Evolutionary conservation across 805 yeast species (phyloP).

Genomic region (Wilhelminamyces savonicus): DNA sequence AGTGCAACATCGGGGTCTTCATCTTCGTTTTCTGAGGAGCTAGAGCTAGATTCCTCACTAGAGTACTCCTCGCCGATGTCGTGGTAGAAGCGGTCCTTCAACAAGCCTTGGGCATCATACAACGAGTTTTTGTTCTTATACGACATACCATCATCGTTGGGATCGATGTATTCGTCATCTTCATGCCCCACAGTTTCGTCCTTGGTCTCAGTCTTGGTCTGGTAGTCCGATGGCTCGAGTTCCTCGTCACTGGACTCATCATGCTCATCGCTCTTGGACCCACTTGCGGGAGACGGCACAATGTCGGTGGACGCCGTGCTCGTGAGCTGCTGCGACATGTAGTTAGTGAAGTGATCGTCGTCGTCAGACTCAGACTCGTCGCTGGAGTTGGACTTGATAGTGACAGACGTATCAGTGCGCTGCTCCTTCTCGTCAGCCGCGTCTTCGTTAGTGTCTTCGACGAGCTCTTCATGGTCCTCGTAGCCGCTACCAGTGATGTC

Average conservation of each 20-base stretch:
- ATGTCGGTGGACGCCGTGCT: slow-evolving; percentile 38
- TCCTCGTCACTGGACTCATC: slow-evolving; percentile 11
- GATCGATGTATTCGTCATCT: slow-evolving; percentile 71
- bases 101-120: slow-evolving; percentile 37
- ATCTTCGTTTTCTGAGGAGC: slow-evolving; percentile 26
- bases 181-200: no score
- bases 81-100: neutral
- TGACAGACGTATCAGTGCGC: neutral
- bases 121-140: slow-evolving; percentile 61
- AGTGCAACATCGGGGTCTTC: slow-evolving; percentile 15
- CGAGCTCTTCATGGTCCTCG: slow-evolving; percentile 22
- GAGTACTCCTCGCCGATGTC: slow-evolving; percentile 12
- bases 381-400: slow-evolving; percentile 10
- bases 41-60: slow-evolving; percentile 26
- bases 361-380: slow-evolving; percentile 34
- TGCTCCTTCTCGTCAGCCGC: slow-evolving; percentile 18
- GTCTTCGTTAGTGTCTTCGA: slow-evolving; percentile 25
- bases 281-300: slow-evolving; percentile 26
- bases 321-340: slow-evolving; percentile 71
- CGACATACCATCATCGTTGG: slow-evolving; percentile 75
- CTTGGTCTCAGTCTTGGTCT: slow-evolving; percentile 4
- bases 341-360: slow-evolving; percentile 58
- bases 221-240: slow-evolving; percentile 4
- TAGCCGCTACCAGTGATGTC: slow-evolving; percentile 22
- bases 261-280: slow-evolving; percentile 48